Evolutionary conservation across 768 basidiomycete genomes (phyloP).

Genomic region (Pulveroboletus frians): DNA sequence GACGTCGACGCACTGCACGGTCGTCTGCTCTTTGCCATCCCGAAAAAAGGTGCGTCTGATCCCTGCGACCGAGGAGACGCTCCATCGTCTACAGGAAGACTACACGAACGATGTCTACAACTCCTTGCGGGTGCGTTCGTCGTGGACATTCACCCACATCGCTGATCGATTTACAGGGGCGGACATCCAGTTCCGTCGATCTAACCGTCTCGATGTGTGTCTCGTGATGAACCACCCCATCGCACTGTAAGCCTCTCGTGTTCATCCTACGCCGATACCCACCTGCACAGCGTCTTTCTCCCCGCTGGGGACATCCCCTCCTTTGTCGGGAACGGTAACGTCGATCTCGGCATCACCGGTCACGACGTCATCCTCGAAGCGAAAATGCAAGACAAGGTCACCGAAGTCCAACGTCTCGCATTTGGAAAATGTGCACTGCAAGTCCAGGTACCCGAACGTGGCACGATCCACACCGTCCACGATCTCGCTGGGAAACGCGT

Average conservation of each 20-base stretch:
- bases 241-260: constrained; percentile 63
- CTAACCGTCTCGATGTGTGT: constrained; percentile 85
- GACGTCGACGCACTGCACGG: constrained; percentile 80
- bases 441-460: constrained; percentile 83
- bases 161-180: constrained; percentile 52
- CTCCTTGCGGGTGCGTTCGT: constrained; percentile 65
- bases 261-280: too few relatives aligned
- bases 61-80: not conserved
- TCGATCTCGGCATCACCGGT: constrained; percentile 96
- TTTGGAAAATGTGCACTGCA: constrained; percentile 91
- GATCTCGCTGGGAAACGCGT: constrained; percentile 87
- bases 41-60: constrained; percentile 78
- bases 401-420: constrained; percentile 75
- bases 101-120: constrained; percentile 86
- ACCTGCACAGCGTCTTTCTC: constrained; percentile 73
- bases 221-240: constrained; percentile 92
- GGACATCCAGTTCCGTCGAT: constrained; percentile 90
- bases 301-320: constrained; percentile 97
- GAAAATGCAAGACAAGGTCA: constrained; percentile 70
- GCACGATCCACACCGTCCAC: constrained; percentile 63
- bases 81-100: constrained; percentile 51
- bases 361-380: constrained; percentile 96
- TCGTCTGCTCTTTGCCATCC: constrained; percentile 88
- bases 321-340: constrained; percentile 96
- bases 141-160: not conserved